These are phyloP conservation scores for Suhomyces faveliae DNA, from an alignment of 805 yeast species.

Conservation along the genomic window DNA sequence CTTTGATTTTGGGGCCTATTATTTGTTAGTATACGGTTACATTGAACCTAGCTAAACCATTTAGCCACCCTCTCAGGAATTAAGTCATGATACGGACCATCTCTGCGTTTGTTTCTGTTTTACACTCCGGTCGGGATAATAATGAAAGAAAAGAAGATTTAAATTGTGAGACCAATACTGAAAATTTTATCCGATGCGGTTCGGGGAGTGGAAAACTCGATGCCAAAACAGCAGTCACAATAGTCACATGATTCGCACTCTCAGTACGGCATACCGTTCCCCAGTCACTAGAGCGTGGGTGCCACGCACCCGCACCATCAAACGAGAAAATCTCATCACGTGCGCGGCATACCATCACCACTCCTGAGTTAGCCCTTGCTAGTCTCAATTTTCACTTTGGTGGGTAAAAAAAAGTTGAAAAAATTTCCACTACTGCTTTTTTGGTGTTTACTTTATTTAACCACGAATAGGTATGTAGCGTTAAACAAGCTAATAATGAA, in stretches of 20 bases:
- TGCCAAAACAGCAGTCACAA: slow-evolving; percentile 7
- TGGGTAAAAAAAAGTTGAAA: slow-evolving; percentile 10
- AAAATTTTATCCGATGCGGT: slow-evolving; percentile 3
- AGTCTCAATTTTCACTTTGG: slow-evolving; percentile 7
- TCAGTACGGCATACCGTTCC: slow-evolving; percentile 1
- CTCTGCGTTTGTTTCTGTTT: slow-evolving; percentile 73
- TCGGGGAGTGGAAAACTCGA: neutral
- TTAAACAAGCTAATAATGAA: neutral
- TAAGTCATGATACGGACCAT: slow-evolving; percentile 76
- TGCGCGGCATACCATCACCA: neutral
- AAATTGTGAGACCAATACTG: slow-evolving; percentile 1
- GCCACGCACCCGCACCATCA: neutral
- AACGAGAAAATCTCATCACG: neutral
- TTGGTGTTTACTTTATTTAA: slow-evolving; percentile 7
- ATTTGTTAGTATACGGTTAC: slow-evolving; percentile 37
- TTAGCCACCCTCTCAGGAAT: neutral
- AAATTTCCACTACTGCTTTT: slow-evolving; percentile 11
- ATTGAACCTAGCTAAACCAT: neutral
- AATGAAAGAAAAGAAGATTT: slow-evolving; percentile 4
- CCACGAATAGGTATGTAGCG: slow-evolving; percentile 18
- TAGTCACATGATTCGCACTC: slow-evolving; percentile 4
- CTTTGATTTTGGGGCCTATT: slow-evolving; percentile 92
- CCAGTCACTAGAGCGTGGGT: neutral
- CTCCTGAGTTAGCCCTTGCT: neutral
- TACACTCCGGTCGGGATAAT: slow-evolving; percentile 89